phyloP scores from a whole-genome alignment of 192 early-diverging fungal genomes.

The Backusella morwellensis region DNA sequence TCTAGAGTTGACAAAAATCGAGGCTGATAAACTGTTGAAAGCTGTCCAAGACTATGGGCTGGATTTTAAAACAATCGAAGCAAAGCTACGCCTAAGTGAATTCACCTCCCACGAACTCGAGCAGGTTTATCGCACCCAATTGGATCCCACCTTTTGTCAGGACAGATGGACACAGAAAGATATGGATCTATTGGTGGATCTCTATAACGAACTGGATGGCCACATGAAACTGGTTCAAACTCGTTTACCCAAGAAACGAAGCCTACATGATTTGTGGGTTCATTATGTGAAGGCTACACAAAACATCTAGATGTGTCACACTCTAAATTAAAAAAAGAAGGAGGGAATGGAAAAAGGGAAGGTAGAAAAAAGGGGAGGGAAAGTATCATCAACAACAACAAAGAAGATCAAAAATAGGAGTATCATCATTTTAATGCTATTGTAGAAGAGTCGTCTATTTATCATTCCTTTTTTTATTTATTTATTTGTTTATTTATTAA shows the following conservation, averaged over 20 bases:
- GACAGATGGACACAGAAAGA: not conserved
- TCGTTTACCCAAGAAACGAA: not conserved
- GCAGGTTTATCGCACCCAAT: not conserved
- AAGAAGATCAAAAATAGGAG: not conserved
- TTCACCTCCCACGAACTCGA: not conserved
- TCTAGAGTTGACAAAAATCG: not conserved
- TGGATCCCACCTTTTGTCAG: not conserved
- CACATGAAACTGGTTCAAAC: slow-evolving; percentile 7
- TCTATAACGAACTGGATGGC: not conserved
- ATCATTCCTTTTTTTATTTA: not conserved
- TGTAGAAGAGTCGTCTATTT: not conserved
- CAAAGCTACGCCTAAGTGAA: not conserved
- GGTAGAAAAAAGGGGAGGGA: not conserved
- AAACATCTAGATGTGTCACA: not conserved
- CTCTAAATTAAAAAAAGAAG: not conserved
- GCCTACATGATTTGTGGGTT: not conserved
- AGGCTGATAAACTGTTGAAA: not conserved
- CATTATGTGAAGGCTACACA: not conserved
- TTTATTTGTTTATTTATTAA: not conserved
- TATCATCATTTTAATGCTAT: not conserved
- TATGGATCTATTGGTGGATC: not conserved
- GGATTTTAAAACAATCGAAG: not conserved
- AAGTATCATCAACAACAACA: not conserved
- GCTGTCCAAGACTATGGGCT: not conserved
- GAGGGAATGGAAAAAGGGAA: not conserved